Base-by-base conservation (phyloP, 495 filamentous ascomycete genomes). In the Neurospora sp. region DNA sequence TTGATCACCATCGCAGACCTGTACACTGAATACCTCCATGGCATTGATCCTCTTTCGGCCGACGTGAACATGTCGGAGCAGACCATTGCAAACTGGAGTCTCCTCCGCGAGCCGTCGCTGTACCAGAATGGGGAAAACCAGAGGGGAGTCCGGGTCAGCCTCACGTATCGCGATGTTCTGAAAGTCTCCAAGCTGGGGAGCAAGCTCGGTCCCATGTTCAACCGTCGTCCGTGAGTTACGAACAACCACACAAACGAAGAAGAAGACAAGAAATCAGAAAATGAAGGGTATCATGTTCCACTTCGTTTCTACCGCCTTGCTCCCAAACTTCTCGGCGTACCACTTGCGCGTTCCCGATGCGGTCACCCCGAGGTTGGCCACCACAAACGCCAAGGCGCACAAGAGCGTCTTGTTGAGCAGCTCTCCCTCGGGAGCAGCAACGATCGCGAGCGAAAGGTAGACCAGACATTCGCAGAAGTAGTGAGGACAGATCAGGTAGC, bases 81-180 rank as follows among this genome's bases (percentile, higher is more conserved):
- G 19, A 90, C 88, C 1, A 85, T 99, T 72, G 90, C 89, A 36
- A 99, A 98, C 79, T 99, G 96, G 96, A 78, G 82, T 39, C 82
- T 96, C 31, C 82, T 99, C 62, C 88, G 91, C 19, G 86, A 92
- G 39, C 82, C 83, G 21, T 83, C 85, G 17, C 72, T 59, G n/a
- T 93, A 90, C 78, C 75, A 77, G 40, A 79, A 79, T 31, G 94
- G 93, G 3, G 82, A 80, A 69, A 90, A 87, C 75, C 76, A 86
- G 76, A 88, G 96, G 70, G 81, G 83, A 75, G 92, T 88, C 4
- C 88, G 96, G 78, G 89, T 90, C 36, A 98, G 95, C 81, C 84
- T 98, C 75, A 99, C 96, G 10, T 98, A 93, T 85, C 88, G 96
- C 71, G 96, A 98, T 83, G 96, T 98, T 59, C 83, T 93, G 72